Conservation (phyloP, 1,139 yeast genomes). For the Lipomyces yarrowii region DNA sequence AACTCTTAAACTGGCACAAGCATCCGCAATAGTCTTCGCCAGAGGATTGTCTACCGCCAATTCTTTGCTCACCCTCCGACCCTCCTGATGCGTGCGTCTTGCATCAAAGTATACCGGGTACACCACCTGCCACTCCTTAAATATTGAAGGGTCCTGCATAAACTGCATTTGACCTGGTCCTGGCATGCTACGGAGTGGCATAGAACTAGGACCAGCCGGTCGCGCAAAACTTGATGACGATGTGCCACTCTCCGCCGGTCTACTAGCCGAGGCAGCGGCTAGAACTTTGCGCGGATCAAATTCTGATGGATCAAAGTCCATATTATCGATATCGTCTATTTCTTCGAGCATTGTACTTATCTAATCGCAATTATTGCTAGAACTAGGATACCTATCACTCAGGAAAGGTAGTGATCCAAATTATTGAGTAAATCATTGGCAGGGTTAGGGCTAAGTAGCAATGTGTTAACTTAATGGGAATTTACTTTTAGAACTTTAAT, state of each 20-base stretch:
- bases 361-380: background rate
- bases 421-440: background rate
- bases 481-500: background rate
- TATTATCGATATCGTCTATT: conserved; percentile 81
- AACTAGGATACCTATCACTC: background rate
- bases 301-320: conserved; percentile 92
- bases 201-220: background rate
- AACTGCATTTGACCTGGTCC: background rate
- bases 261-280: conserved; percentile 25
- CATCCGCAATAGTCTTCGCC: conserved; percentile 77
- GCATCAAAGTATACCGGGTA: conserved; percentile 94
- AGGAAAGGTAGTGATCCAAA: background rate
- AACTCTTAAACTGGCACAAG: conserved; percentile 52
- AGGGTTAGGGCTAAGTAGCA: background rate
- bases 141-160: conserved; percentile 14
- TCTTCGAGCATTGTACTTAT: conserved; percentile 61
- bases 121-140: conserved; percentile 40
- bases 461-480: background rate
- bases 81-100: conserved; percentile 72
- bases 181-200: background rate
- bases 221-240: background rate
- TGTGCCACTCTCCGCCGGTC: conserved; percentile 9
- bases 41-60: conserved; percentile 83
- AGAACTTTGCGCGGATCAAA: conserved; percentile 63
- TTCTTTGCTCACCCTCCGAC: conserved; percentile 72